phyloP scores from a whole-genome alignment of 495 filamentous ascomycete species.

The Friedmanniomyces simplex region DNA sequence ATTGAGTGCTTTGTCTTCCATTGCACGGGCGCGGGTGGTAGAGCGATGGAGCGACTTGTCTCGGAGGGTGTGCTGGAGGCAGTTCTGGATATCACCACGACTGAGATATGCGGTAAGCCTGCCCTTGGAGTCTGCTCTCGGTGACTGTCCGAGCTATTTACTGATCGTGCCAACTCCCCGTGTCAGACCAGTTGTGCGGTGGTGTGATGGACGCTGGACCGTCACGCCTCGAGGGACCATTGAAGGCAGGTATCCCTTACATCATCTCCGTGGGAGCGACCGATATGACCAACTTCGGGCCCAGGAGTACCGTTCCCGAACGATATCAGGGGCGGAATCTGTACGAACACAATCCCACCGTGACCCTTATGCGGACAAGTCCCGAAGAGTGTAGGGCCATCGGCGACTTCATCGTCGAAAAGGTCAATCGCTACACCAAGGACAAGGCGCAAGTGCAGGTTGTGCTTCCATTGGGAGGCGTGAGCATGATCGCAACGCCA shows the following conservation, averaged over 20 bases:
- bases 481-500: conserved; percentile 36
- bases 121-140: neutral
- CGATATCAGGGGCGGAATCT: conserved; percentile 37
- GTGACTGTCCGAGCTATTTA: neutral
- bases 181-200: conserved; percentile 45
- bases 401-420: conserved; percentile 43
- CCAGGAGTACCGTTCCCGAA: conserved; percentile 42
- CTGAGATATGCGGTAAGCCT: conserved; percentile 42
- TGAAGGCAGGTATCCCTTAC: conserved; percentile 45
- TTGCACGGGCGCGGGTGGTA: conserved; percentile 55
- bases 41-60: conserved; percentile 56
- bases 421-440: conserved; percentile 34
- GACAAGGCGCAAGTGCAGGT: conserved; percentile 39
- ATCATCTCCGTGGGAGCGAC: conserved; percentile 53
- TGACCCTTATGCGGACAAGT: conserved; percentile 54
- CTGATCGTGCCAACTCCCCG: neutral
- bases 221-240: conserved; percentile 43
- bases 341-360: conserved; percentile 52
- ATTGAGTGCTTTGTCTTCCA: conserved; percentile 58
- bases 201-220: conserved; percentile 50
- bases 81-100: conserved; percentile 58
- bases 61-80: conserved; percentile 45
- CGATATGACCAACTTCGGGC: conserved; percentile 63
- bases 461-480: conserved; percentile 45
- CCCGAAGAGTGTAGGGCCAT: conserved; percentile 43